These are phyloP conservation scores for Mentha longifolia DNA, from an alignment of 257 asterid species.

Conservation along the genomic window DNA sequence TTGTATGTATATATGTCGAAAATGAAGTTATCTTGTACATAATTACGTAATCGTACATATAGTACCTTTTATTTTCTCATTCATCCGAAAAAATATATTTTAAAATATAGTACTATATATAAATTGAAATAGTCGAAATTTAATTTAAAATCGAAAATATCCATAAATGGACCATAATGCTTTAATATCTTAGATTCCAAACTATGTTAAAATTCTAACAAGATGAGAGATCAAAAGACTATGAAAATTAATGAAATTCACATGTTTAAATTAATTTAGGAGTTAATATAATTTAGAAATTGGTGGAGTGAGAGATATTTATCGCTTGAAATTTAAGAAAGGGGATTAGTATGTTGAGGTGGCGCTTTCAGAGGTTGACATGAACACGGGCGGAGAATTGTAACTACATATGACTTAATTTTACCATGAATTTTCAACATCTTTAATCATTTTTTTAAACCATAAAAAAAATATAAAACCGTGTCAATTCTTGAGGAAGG, in stretches of 20 bases:
- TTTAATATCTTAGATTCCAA: too few relatives aligned
- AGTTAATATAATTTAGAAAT: neutral
- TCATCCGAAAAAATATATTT: too few relatives aligned
- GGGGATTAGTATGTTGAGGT: constrained; percentile 44
- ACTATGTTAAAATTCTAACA: neutral
- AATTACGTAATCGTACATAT: neutral
- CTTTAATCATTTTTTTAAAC: neutral
- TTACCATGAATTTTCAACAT: constrained; percentile 4
- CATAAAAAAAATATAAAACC: neutral
- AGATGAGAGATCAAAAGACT: neutral
- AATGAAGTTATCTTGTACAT: neutral
- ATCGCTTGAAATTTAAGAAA: constrained; percentile 57
- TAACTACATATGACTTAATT: constrained; percentile 20
- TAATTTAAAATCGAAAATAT: neutral
- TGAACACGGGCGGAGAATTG: constrained; percentile 31
- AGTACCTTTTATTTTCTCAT: neutral
- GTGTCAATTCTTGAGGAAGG: neutral
- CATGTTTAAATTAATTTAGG: neutral
- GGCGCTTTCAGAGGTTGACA: constrained; percentile 62
- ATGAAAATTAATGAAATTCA: neutral
- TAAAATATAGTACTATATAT: neutral
- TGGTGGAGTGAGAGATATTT: constrained; percentile 29
- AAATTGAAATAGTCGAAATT: neutral
- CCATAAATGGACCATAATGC: too few relatives aligned
- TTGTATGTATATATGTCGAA: neutral